phyloP scores from a whole-genome alignment of 2,329 filamentous ascomycete species.

The Stagonosporopsis chrysanthemi region DNA sequence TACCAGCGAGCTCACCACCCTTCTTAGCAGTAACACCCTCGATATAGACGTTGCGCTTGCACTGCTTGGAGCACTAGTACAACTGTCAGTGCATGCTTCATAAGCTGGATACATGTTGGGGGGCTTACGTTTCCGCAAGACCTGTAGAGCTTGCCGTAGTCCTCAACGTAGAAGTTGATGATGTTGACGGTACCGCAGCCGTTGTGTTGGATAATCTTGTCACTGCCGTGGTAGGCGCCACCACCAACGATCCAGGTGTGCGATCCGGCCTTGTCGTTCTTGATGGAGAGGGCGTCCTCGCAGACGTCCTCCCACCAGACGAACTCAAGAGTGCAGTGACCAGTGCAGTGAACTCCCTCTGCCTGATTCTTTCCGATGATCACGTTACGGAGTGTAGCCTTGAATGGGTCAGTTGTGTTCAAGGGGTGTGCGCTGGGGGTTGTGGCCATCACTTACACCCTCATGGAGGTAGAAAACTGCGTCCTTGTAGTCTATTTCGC shows the following conservation, averaged over 20 bases:
- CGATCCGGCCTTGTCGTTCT: conserved; percentile 39
- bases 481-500: conserved; percentile 43
- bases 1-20: conserved; percentile 55
- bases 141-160: conserved; percentile 53
- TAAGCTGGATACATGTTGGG: too few relatives aligned
- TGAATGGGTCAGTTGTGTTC: too few relatives aligned
- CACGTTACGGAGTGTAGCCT: conserved; percentile 56
- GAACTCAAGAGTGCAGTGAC: conserved; percentile 54
- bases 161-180: conserved; percentile 43
- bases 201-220: conserved; percentile 54
- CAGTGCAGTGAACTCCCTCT: conserved; percentile 61
- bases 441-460: conserved; percentile 32
- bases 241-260: conserved; percentile 51
- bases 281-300: conserved; percentile 48
- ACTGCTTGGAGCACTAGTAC: conserved; percentile 50
- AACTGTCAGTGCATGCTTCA: background rate
- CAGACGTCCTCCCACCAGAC: conserved; percentile 54
- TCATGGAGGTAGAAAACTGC: conserved; percentile 60
- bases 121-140: conserved; percentile 51
- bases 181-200: conserved; percentile 50
- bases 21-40: conserved; percentile 51
- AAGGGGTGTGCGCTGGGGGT: too few relatives aligned
- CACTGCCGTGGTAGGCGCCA: conserved; percentile 47
- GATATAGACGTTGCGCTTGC: conserved; percentile 55
- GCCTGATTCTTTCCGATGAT: conserved; percentile 61